A percentile compares a stretch with the other conserved stretches of the same genome.
These are phyloP conservation scores for Elsinoe batatas DNA, from an alignment of 2,329 filamentous ascomycete genomes.

Conservation along the genomic window DNA sequence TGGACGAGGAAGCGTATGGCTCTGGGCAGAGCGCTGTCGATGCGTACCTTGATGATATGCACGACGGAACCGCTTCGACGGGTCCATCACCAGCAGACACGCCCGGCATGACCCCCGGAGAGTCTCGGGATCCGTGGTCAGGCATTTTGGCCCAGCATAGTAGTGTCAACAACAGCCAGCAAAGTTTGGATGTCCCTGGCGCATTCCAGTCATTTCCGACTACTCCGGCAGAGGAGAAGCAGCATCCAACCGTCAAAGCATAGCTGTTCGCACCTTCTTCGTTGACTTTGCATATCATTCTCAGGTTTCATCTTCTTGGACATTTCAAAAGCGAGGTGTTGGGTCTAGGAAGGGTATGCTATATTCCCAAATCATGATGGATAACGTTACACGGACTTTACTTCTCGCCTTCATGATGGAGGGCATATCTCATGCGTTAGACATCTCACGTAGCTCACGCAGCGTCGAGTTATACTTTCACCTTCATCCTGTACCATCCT, in stretches of 20 bases:
- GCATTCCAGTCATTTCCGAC: constrained; percentile 23
- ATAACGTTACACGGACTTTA: background rate
- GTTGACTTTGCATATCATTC: background rate
- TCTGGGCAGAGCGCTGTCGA: background rate
- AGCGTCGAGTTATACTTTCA: background rate
- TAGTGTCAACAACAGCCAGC: constrained; percentile 16
- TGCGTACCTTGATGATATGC: background rate
- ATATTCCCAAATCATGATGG: background rate
- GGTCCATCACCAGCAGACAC: background rate
- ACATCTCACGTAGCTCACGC: constrained; percentile 9
- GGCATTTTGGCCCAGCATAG: constrained; percentile 5
- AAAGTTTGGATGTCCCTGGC: constrained; percentile 23
- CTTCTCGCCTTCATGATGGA: background rate
- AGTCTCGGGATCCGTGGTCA: constrained; percentile 4
- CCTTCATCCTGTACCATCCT: background rate
- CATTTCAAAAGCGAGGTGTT: constrained; percentile 6
- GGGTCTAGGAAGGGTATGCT: background rate
- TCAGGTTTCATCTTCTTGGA: background rate
- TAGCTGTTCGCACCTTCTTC: background rate
- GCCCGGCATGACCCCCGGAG: background rate
- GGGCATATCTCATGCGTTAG: background rate
- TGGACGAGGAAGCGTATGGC: background rate
- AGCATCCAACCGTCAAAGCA: background rate
- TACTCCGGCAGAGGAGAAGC: constrained; percentile 14
- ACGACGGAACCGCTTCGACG: background rate